Conservation (phyloP, 176 grass and related monocot genomes). For the Tuctoria greenei region DNA sequence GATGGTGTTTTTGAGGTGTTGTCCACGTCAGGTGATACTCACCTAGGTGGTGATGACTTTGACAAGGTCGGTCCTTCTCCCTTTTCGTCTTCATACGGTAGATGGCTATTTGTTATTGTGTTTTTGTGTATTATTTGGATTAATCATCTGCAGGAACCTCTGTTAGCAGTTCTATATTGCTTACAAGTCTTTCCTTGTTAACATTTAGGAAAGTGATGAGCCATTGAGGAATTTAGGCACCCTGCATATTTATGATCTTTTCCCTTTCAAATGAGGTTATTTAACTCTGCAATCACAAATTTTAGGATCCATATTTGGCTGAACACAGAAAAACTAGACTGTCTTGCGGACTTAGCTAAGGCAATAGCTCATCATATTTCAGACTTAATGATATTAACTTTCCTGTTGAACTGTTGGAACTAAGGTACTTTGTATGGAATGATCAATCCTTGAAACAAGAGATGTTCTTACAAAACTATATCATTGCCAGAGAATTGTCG, state of each 20-base stretch:
- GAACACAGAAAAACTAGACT: not conserved
- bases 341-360: not conserved
- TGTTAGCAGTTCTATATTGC: not conserved
- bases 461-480: not conserved
- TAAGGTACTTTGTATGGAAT: not conserved
- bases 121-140: not conserved
- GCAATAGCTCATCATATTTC: not conserved
- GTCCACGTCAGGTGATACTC: slow-evolving; percentile 78
- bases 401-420: not conserved
- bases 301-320: not conserved
- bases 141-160: not conserved
- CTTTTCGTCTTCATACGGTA: not conserved
- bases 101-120: not conserved
- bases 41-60: slow-evolving; percentile 85
- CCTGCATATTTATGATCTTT: not conserved
- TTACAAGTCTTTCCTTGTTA: not conserved
- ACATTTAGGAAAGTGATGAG: not conserved
- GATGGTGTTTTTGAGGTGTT: slow-evolving; percentile 88
- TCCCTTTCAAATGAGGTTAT: not conserved
- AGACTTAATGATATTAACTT: not conserved
- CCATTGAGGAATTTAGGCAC: not conserved
- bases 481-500: slow-evolving; percentile 61
- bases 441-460: not conserved
- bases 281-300: not conserved
- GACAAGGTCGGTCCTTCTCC: slow-evolving; percentile 56